These are phyloP conservation scores for Candida sonorensis DNA, from an alignment of 805 yeast genomes.

Conservation along the genomic window DNA sequence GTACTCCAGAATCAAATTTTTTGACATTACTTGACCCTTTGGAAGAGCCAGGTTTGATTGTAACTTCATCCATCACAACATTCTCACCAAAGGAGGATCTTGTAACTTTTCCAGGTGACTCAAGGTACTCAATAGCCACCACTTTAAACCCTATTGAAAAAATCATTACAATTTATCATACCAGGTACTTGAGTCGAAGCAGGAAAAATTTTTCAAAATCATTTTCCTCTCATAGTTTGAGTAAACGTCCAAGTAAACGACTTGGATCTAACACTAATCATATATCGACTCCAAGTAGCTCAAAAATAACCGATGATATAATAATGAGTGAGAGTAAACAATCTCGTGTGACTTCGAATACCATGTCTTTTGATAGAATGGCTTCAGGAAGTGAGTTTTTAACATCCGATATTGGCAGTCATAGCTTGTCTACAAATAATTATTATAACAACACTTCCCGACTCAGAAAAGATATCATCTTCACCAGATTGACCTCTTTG, in stretches of 20 bases:
- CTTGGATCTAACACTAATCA: slow-evolving; percentile 17
- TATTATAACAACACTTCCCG: slow-evolving; percentile 25
- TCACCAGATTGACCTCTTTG: slow-evolving; percentile 50
- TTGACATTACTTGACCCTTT: slow-evolving; percentile 70
- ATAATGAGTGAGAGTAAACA: slow-evolving; percentile 22
- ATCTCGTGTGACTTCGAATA: slow-evolving; percentile 31
- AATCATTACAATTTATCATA: slow-evolving; percentile 47
- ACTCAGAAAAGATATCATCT: slow-evolving; percentile 60
- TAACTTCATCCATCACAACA: slow-evolving; percentile 63
- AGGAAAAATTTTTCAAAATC: slow-evolving; percentile 14
- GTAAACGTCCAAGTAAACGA: slow-evolving; percentile 20
- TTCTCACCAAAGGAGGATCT: slow-evolving; percentile 53
- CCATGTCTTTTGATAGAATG: slow-evolving; percentile 38
- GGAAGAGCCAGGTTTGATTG: slow-evolving; percentile 64
- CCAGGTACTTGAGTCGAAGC: slow-evolving; percentile 32
- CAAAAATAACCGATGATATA: slow-evolving; percentile 32
- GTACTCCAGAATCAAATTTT: slow-evolving; percentile 30
- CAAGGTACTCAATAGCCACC: slow-evolving; percentile 42
- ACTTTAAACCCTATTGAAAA: slow-evolving; percentile 45
- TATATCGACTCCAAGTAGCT: slow-evolving; percentile 34
- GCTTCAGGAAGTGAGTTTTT: slow-evolving; percentile 30
- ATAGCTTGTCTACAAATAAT: slow-evolving; percentile 13
- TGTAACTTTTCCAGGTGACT: slow-evolving; percentile 42
- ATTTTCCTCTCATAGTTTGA: slow-evolving; percentile 8
- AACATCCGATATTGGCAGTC: slow-evolving; percentile 19